phyloP scores from a whole-genome alignment of 352 stramenopile genomes.

The Hyaloperonospora arabidopsidis region DNA sequence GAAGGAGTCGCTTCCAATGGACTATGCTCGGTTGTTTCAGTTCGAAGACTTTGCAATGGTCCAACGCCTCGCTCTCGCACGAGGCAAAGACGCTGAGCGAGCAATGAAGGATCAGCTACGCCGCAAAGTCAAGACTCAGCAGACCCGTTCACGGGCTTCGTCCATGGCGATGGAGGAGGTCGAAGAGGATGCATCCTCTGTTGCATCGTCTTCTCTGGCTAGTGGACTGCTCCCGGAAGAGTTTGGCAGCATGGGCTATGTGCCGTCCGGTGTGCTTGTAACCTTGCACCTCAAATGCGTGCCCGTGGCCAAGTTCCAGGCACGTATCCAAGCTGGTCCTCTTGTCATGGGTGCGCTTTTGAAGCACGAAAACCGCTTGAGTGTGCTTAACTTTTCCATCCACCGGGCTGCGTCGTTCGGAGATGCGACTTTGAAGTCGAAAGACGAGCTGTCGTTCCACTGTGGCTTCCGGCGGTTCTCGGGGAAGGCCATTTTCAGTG shows the following conservation, averaged over 20 bases:
- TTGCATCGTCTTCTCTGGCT: constrained; percentile 26
- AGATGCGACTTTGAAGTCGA: constrained; percentile 91
- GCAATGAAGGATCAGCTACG: constrained; percentile 59
- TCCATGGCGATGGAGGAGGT: constrained; percentile 79
- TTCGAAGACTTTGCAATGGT: constrained; percentile 93
- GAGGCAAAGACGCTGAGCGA: constrained; percentile 64
- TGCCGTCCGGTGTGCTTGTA: constrained; percentile 91
- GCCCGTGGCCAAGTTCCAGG: constrained; percentile 43
- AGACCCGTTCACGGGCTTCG: constrained; percentile 41
- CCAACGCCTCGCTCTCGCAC: constrained; percentile 87
- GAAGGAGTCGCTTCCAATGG: constrained; percentile 96
- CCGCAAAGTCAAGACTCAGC: constrained; percentile 36
- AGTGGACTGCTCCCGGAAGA: constrained; percentile 28
- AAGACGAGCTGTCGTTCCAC: constrained; percentile 93
- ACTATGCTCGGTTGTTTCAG: constrained; percentile 96
- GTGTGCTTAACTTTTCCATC: constrained; percentile 96
- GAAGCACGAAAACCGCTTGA: constrained; percentile 96
- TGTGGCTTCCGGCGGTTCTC: constrained; percentile 94
- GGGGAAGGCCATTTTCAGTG: constrained; percentile 91
- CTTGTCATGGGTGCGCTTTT: constrained; percentile 84
- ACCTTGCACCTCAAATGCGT: constrained; percentile 80
- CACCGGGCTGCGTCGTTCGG: constrained; percentile 66
- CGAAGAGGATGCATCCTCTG: constrained; percentile 23
- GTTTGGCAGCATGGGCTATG: constrained; percentile 75
- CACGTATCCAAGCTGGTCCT: constrained; percentile 49